Percentiles rank a stretch among this genome's conserved stretches.
Evolutionary conservation across 2,329 filamentous ascomycete genomes (phyloP).

Genomic region (Boeremia exigua): DNA sequence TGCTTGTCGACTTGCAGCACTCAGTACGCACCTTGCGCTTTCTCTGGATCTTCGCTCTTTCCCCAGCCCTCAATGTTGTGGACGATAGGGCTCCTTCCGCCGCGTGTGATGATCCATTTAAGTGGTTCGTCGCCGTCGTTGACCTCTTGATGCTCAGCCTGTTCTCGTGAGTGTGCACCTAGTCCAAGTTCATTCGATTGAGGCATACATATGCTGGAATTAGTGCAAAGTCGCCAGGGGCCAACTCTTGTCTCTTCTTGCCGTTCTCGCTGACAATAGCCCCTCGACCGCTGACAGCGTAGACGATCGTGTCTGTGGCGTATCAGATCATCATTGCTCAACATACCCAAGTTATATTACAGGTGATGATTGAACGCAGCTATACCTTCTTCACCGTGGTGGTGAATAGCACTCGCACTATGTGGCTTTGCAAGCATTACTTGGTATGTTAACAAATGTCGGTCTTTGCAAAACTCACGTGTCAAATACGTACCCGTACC

Average conservation of each 20-base stretch:
- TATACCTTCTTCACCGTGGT: constrained; percentile 72
- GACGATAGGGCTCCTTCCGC: constrained; percentile 65
- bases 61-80: constrained; percentile 70
- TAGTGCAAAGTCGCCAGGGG: constrained; percentile 71
- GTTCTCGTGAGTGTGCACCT: not conserved
- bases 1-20: not conserved
- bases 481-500: constrained; percentile 61
- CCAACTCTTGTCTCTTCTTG: constrained; percentile 63
- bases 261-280: constrained; percentile 65
- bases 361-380: not conserved
- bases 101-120: constrained; percentile 70
- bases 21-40: constrained; percentile 4
- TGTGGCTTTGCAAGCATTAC: constrained; percentile 70
- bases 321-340: constrained; percentile 5
- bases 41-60: constrained; percentile 27
- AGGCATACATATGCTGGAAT: constrained; percentile 64
- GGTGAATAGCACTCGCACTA: constrained; percentile 67
- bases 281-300: constrained; percentile 67
- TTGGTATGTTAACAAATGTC: constrained; percentile 31
- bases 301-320: constrained; percentile 69
- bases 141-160: constrained; percentile 70
- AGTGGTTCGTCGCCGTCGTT: constrained; percentile 70
- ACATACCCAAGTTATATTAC: not conserved
- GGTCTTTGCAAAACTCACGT: not conserved
- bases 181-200: not conserved